A percentile compares a stretch with the other conserved stretches of the same genome.
phyloP scores from a whole-genome alignment of 345 rosid genomes.

The Mangifera indica region DNA sequence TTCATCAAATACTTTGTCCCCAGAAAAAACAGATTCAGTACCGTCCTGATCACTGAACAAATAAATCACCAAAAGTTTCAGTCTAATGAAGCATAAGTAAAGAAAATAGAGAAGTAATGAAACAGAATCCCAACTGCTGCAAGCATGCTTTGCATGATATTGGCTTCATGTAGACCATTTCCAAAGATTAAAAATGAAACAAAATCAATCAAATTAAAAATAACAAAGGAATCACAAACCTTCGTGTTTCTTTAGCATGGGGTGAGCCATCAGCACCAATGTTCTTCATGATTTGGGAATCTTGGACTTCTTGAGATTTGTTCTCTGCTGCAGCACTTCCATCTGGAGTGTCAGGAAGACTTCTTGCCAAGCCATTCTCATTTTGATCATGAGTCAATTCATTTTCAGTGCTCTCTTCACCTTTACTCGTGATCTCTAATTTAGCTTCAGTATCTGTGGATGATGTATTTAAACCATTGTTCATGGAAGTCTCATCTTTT shows the following conservation, averaged over 20 bases:
- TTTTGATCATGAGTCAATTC: constrained; percentile 44
- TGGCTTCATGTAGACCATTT: background rate
- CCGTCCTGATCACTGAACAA: constrained; percentile 62
- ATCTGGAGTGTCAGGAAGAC: constrained; percentile 43
- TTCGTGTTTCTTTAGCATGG: constrained; percentile 42
- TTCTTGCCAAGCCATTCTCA: constrained; percentile 41
- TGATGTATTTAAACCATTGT: constrained; percentile 31
- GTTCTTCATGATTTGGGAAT: constrained; percentile 44
- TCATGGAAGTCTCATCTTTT: constrained; percentile 34
- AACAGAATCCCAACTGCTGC: background rate
- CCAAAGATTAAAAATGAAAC: background rate
- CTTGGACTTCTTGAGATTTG: constrained; percentile 44
- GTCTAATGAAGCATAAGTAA: constrained; percentile 10
- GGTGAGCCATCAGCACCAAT: constrained; percentile 54
- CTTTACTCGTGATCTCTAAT: constrained; percentile 37
- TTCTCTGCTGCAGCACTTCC: constrained; percentile 40
- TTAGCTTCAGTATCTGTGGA: constrained; percentile 43
- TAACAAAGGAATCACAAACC: constrained; percentile 29
- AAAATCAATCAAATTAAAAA: background rate
- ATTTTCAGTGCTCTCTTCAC: constrained; percentile 51
- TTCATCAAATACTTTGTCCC: constrained; percentile 61
- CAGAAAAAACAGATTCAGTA: constrained; percentile 52
- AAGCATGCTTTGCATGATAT: constrained; percentile 3
- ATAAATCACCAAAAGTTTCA: constrained; percentile 21
- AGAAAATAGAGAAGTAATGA: background rate